Evolutionary conservation across 73 alveolate genomes (phyloP), one percentile per base, ranked within the genome.

Genomic region (Effrenium voratum): DNA sequence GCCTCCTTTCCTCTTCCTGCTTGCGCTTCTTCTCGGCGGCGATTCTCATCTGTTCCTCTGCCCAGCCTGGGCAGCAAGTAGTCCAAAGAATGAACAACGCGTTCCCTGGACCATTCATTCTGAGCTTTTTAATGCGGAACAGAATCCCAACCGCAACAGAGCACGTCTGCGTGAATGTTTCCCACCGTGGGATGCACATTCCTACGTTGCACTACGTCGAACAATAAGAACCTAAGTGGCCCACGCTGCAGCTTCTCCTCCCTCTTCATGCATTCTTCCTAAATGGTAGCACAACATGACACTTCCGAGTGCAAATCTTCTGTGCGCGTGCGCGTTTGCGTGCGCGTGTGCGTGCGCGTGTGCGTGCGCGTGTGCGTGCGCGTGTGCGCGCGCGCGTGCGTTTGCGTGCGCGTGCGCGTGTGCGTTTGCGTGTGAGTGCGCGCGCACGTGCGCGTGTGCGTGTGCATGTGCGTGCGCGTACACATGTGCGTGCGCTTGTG

Each of bases 261-360:
- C 47, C 97, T 68, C 34, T 90, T 90, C 97, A 90, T 90, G 76
- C 97, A 90, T 43, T 90, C 97, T 16, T 90, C 97, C 97, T 90
- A 41, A 32, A 24, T 16, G 52, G 47, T 0, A 16, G 87, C 50
- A 66, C 32, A 19, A 12, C 79, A 66, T 19, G 63, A 52, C 63
- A 19, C 19, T 52, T 52, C 8, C 63, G 63, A 52, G n/a, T n/a
- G n/a, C n/a, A n/a, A n/a, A n/a, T n/a, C n/a, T n/a, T n/a, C n/a
- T n/a, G 63, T 52, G 63, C 63, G 63, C 63, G 63, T 52, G 63
- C 63, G 63, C 63, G 63, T 52, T 8, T 19, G 63, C 63, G 63
- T 52, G 63, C 63, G 63, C 63, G 63, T 52, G 63, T 52, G 63
- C 63, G 63, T n/a, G n/a, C 73, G 30, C 15, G 32, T 26, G 34